phyloP scores from a whole-genome alignment of 805 yeast genomes.

The Saccharomycopsis schoenii region DNA sequence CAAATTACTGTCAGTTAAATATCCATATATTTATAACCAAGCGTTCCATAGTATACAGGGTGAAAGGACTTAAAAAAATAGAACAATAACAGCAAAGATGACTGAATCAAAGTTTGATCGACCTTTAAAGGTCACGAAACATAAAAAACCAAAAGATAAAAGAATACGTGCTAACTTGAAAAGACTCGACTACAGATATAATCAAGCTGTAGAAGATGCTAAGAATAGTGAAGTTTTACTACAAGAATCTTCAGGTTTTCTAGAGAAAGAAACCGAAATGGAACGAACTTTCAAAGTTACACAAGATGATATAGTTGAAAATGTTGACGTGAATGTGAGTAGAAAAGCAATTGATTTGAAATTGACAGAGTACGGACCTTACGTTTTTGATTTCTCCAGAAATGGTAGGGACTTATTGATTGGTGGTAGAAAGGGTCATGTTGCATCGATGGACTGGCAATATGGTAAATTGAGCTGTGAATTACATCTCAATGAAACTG shows the following conservation, averaged over 20 bases:
- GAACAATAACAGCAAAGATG: neutral
- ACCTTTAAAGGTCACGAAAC: neutral
- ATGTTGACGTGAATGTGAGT: conserved; percentile 69
- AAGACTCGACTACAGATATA: conserved; percentile 59
- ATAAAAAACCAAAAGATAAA: conserved; percentile 32
- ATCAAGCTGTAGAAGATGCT: conserved; percentile 73
- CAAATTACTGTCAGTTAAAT: too few relatives aligned
- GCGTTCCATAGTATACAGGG: neutral
- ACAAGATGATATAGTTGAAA: conserved; percentile 67
- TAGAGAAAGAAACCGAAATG: conserved; percentile 89
- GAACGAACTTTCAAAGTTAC: conserved; percentile 81
- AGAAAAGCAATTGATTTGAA: conserved; percentile 66
- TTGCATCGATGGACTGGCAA: conserved; percentile 95
- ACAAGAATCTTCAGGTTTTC: conserved; percentile 74
- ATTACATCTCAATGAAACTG: conserved; percentile 77
- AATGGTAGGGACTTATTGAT: conserved; percentile 80
- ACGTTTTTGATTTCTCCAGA: conserved; percentile 67
- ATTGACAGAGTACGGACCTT: conserved; percentile 79
- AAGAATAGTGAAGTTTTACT: conserved; percentile 78
- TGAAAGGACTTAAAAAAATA: neutral
- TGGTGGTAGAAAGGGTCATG: conserved; percentile 89
- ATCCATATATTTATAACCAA: too few relatives aligned
- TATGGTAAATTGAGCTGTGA: conserved; percentile 76
- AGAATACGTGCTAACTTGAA: conserved; percentile 57
- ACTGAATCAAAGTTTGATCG: neutral